Evolutionary conservation across 179 eudicot species (phyloP), one percentile per base, ranked within the genome.

Genomic region (Pouteria campechiana): DNA sequence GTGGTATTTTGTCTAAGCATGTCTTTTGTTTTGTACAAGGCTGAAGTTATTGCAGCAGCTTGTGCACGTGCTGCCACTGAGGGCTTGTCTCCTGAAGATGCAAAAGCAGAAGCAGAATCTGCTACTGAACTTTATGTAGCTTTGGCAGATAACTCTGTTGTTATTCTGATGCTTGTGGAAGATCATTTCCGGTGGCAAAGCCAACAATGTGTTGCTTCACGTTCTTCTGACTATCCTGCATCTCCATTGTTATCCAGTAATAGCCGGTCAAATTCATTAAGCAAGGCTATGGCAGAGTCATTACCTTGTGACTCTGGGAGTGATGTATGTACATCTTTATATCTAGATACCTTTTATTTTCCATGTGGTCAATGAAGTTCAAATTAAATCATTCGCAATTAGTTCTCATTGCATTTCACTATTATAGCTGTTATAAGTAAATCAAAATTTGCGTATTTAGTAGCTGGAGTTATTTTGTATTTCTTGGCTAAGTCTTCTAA

Each of bases 41-140:
- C 98, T 54, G 84, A 86, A 78, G 82, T 90, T 37, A 90, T 90
- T 74, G 98, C 98, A 53, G 87, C 98, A 21, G 96, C 98, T n/a
- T 84, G 96, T 48, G 98, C 98, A 58, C 92, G 94, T 60, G 94
- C 77, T 56, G 98, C 96, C 23, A 82, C 96, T 31, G 96, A 71
- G 62, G 80, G 84, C 41, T 71, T 72, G 54, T 51, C 96, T 34
- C 92, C 99, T 34, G 68, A 50, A 66, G 79, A 68, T 67, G 89
- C 99, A n/a, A 90, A 73, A 75, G 73, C 75, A 27, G 96, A 74
- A 69, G 92, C 99, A 36, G 99, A 82, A 28, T 76, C 75, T 71
- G 92, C 99, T 57, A 94, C 96, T 43, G 96, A 86, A 65, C 94
- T 87, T 63, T 86, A 94, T 36, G 99, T 90, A 37, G 94, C 88